Conservation (phyloP, 208 protist genomes). For the Leishmania turanica region DNA sequence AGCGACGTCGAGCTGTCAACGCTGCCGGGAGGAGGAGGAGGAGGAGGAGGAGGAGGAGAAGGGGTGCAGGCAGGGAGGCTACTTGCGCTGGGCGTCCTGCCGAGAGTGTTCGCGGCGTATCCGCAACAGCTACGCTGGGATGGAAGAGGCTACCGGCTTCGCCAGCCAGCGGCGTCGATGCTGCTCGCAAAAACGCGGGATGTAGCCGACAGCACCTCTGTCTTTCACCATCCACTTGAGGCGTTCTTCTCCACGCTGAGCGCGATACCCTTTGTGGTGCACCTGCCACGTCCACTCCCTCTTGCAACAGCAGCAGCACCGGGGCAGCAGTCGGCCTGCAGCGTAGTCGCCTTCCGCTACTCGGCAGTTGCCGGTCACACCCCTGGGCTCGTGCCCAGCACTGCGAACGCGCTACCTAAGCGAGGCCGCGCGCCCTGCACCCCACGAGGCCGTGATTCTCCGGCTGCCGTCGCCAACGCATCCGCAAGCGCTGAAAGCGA, state of each 20-base stretch:
- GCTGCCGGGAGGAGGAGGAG: background rate
- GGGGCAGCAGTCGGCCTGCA: background rate
- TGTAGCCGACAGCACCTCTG: background rate
- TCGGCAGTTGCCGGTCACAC: constrained; percentile 1
- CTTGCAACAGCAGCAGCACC: background rate
- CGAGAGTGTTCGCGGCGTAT: constrained; percentile 27
- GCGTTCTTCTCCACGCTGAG: constrained; percentile 37
- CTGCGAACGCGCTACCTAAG: background rate
- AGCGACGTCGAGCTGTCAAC: background rate
- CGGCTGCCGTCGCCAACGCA: background rate
- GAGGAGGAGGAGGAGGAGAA: background rate
- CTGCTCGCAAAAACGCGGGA: background rate
- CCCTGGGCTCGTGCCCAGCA: constrained; percentile 7
- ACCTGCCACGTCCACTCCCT: constrained; percentile 17
- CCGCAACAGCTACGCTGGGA: constrained; percentile 39
- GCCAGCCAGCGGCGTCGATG: background rate
- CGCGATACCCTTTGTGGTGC: constrained; percentile 16
- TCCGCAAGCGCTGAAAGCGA: background rate
- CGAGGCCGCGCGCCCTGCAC: background rate
- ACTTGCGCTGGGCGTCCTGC: constrained; percentile 22
- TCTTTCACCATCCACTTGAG: constrained; percentile 48
- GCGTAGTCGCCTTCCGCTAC: constrained; percentile 10
- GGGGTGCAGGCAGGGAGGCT: background rate
- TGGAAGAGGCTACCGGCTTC: constrained; percentile 35
- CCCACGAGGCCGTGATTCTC: background rate